These are phyloP conservation scores for Botryosphaeria agaves DNA, from an alignment of 2,329 filamentous ascomycete species.

Conservation along the genomic window DNA sequence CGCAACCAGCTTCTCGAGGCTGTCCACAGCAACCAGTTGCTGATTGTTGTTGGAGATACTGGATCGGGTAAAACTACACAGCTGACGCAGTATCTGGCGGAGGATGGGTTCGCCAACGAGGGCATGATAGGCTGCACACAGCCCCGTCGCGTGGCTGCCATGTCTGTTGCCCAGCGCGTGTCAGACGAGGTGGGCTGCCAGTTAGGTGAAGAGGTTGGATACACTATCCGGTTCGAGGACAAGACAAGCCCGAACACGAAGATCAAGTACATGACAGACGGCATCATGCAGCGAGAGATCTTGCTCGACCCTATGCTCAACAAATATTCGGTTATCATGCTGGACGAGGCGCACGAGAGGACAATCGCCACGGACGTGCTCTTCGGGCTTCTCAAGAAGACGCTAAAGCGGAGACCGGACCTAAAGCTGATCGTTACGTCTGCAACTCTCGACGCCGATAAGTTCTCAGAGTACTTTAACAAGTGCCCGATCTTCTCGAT, in stretches of 20 bases:
- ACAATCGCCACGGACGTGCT: constrained; percentile 93
- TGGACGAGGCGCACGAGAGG: constrained; percentile 94
- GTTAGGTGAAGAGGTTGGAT: constrained; percentile 84
- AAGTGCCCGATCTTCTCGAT: constrained; percentile 94
- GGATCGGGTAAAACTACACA: constrained; percentile 97
- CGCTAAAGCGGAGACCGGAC: constrained; percentile 67
- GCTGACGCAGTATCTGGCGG: constrained; percentile 84
- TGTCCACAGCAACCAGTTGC: constrained; percentile 68
- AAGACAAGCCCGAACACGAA: constrained; percentile 72
- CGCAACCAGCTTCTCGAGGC: constrained; percentile 76
- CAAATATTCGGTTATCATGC: constrained; percentile 90
- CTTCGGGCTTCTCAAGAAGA: constrained; percentile 89
- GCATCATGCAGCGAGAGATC: constrained; percentile 93
- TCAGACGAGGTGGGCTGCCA: constrained; percentile 87
- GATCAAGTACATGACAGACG: constrained; percentile 99
- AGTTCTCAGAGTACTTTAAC: constrained; percentile 94
- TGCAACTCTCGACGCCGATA: constrained; percentile 89
- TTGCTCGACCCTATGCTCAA: constrained; percentile 77
- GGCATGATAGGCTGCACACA: constrained; percentile 94
- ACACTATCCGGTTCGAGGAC: constrained; percentile 96
- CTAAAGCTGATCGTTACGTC: constrained; percentile 94
- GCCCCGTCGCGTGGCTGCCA: constrained; percentile 88
- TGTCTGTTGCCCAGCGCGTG: constrained; percentile 95
- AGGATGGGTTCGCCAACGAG: constrained; percentile 73
- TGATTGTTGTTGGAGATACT: constrained; percentile 95